Base-by-base conservation (phyloP, 495 filamentous ascomycete species). In the Cudoniella acicularis region DNA sequence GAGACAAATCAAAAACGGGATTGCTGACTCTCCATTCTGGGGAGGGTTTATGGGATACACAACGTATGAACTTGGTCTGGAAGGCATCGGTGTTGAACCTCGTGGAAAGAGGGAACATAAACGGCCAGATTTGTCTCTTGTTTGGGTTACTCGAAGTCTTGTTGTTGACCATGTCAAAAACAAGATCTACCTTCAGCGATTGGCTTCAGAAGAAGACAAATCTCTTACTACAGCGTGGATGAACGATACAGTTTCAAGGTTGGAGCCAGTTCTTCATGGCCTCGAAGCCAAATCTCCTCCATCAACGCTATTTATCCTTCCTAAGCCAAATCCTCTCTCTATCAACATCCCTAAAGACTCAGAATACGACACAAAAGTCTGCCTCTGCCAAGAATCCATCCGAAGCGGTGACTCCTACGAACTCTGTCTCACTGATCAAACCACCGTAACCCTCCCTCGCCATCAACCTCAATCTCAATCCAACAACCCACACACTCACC, bases 41-140 rank as follows among this genome's bases (percentile, higher is more conserved):
- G 93, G 92, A 45, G 93, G 93, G 0, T 85, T 97, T 49, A 82
- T 97, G 70, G 94, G 94, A 0, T 96, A 88, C 66, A 87, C 92
- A 47, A 90, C 89, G 0, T 97, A 97, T 61, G 93, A 98, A 67
- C 79, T 91, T 49, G 90, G 92, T 0, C 75, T 97, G 0, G 69
- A 79, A 22, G 78, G 79, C 2, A 83, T 91, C 25, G 75, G 71
- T 27, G 73, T 90, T 21, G 53, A 67, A 20, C 18, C 0, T 57
- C 65, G 54, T 18, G 52, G 56, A 16, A 59, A 47, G 10, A 47
- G 41, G 30, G 75, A 78, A n/a, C 65, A 75, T 54, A 21, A 10
- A 24, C 77, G 79, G 0, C 85, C 90, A 0, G 93, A 96, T 71
- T 75, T 92, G 40, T 88, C 81, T 66, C 79, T 96, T 21, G 75